A percentile compares a stretch with the other conserved stretches of the same genome.
Conservation (phyloP, 2,329 filamentous ascomycete species). For the Fusarium sp. region DNA sequence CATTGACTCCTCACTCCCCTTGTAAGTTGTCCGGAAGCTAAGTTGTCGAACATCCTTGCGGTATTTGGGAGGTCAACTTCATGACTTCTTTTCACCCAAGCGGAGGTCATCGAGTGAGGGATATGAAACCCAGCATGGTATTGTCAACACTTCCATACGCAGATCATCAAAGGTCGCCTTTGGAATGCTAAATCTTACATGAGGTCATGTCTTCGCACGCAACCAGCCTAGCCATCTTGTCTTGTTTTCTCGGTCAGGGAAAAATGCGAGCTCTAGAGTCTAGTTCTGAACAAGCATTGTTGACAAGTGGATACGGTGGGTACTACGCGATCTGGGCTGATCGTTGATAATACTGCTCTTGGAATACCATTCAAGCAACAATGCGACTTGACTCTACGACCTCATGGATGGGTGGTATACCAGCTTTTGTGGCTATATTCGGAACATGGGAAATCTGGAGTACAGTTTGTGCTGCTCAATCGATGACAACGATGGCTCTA, state of each 20-base stretch:
- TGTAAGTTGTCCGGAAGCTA: constrained; percentile 6
- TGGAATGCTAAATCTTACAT: too few species aligned
- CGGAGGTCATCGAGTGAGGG: neutral
- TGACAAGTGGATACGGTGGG: constrained; percentile 15
- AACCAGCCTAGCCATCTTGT: too few species aligned
- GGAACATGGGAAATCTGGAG: neutral
- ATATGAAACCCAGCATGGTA: too few species aligned
- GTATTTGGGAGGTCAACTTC: constrained; percentile 24
- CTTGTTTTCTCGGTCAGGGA: too few species aligned
- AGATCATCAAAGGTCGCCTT: too few species aligned
- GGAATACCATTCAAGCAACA: neutral
- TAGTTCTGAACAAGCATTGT: constrained; percentile 29
- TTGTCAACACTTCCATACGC: too few species aligned
- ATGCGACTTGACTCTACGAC: neutral
- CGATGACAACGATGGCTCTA: neutral
- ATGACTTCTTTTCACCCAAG: constrained; percentile 8
- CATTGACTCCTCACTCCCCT: constrained; percentile 6
- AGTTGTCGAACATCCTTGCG: constrained; percentile 28
- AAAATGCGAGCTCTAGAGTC: neutral
- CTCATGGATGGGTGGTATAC: constrained; percentile 9
- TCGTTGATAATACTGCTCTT: constrained; percentile 17
- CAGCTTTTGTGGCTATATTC: neutral
- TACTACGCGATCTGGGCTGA: constrained; percentile 37
- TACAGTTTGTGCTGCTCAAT: neutral
- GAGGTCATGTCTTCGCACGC: too few species aligned